These are phyloP conservation scores for Pseudogymnoascus sp. DNA, from an alignment of 2,329 filamentous ascomycete genomes.

Conservation along the genomic window DNA sequence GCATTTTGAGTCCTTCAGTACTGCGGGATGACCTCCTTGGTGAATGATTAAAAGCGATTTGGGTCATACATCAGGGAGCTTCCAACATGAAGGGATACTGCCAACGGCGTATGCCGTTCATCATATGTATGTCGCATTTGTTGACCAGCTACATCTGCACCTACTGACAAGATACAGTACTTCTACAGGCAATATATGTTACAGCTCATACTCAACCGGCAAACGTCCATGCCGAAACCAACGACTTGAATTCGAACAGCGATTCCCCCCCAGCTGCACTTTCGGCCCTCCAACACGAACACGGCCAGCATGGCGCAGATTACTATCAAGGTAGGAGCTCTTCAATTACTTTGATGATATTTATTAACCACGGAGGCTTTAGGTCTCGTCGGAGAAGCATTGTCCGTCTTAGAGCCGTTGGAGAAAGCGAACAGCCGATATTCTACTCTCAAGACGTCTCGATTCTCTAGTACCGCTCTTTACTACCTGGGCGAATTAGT, in stretches of 20 bases:
- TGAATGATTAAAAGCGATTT: background rate
- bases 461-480: slow-evolving; percentile 45
- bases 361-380: background rate
- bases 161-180: background rate
- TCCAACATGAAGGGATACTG: slow-evolving; percentile 24
- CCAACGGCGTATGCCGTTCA: slow-evolving; percentile 24
- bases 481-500: slow-evolving; percentile 57
- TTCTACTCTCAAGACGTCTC: slow-evolving; percentile 40
- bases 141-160: background rate
- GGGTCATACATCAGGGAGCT: background rate
- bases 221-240: background rate
- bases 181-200: slow-evolving; percentile 20
- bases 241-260: background rate
- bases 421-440: slow-evolving; percentile 22
- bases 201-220: slow-evolving; percentile 13
- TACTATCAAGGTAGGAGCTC: slow-evolving; percentile 10
- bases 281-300: slow-evolving; percentile 20
- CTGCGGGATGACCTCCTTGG: slow-evolving; percentile 3
- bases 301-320: slow-evolving; percentile 14
- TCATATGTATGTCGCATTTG: slow-evolving; percentile 22
- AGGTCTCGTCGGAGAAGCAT: slow-evolving; percentile 29
- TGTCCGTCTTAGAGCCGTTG: slow-evolving; percentile 26
- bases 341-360: background rate
- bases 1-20: background rate
- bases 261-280: slow-evolving; percentile 11